Evolutionary conservation across 1,139 yeast species (phyloP).

Genomic region (Candida freyschussii): DNA sequence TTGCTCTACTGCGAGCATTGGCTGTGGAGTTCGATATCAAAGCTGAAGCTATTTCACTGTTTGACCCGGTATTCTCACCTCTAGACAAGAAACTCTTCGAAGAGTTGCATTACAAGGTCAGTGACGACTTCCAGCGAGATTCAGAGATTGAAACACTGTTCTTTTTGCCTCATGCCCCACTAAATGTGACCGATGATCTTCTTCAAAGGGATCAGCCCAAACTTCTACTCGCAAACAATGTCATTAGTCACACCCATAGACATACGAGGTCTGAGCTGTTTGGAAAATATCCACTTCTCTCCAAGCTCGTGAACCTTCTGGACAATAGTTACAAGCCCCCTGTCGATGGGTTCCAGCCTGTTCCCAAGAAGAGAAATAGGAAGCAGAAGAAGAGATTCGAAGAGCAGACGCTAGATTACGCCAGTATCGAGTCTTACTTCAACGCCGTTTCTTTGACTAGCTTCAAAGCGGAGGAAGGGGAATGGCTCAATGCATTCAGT

Average conservation of each 20-base stretch:
- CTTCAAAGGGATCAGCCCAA: conserved; percentile 33
- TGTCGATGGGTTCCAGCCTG: conserved; percentile 23
- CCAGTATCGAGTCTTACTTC: conserved; percentile 34
- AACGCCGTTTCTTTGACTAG: conserved; percentile 21
- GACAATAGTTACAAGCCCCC: conserved; percentile 1
- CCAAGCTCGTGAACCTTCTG: conserved; percentile 35
- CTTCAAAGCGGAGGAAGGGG: conserved; percentile 30
- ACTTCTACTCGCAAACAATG: conserved; percentile 44
- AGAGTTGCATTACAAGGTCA: conserved; percentile 23
- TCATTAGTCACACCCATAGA: conserved; percentile 49
- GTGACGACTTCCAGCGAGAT: conserved; percentile 7
- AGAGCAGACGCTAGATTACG: conserved; percentile 37
- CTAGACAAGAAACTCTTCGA: conserved; percentile 38
- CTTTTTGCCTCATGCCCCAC: conserved; percentile 75
- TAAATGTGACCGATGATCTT: conserved; percentile 47
- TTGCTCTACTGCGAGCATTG: conserved; percentile 48
- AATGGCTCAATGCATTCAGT: conserved; percentile 52
- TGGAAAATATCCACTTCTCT: conserved; percentile 38
- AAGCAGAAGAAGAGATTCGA: conserved; percentile 28
- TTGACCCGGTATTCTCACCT: conserved; percentile 58
- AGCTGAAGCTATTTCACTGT: conserved; percentile 38
- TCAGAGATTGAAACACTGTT: conserved; percentile 31
- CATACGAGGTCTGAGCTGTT: conserved; percentile 38
- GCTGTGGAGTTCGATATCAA: conserved; percentile 25
- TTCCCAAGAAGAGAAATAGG: conserved; percentile 27